Evolutionary conservation across 306 rosid genomes (phyloP), one percentile per base, ranked within the genome.

Genomic region (Vigna nakashimae): DNA sequence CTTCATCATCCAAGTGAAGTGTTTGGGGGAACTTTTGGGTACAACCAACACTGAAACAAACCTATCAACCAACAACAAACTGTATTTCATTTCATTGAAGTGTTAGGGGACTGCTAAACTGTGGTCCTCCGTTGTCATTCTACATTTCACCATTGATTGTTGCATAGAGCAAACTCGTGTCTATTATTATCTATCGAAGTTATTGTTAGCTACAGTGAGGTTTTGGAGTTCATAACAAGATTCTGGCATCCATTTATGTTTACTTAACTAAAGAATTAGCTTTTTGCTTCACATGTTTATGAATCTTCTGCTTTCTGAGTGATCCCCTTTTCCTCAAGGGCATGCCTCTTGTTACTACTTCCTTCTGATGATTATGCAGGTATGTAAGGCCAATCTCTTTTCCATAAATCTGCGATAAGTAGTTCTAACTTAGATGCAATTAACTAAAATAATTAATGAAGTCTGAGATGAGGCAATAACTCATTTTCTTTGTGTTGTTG

Each of bases 311-410:
- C 38, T 5, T 42, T 42, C 46, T 42, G 12, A 7, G 45, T 40
- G 11, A 40, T 40, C 45, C 48, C 48, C 10, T 45, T 79, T 9
- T 52, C 67, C 42, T 75, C 57, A 36, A 82, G 82, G 10, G 77
- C 52, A 70, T 50, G 9, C 86, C 86, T 0, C 80, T 82, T 30
- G 82, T 70, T 17, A 28, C 26, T 14, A 71, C 79, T 64, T 82
- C 77, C 30, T 79, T 79, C n/a, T 30, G 4, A 30, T 30, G 34
- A 30, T 30, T 30, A 30, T 30, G 34, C 34, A 30, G 30, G 14
- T 69, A 11, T 9, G 7, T 49, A 0, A 74, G 69, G 53, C 60
- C 52, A 43, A 15, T 12, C 38, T 22, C 40, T 51, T 45, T 56
- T n/a, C 45, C 49, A 43, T 17, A 26, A 4, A 15, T 71, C 71